Percentiles rank a stretch among this genome's conserved stretches.
These are phyloP conservation scores for Fusarium heterosporum DNA, from an alignment of 2,329 filamentous ascomycete species.

Conservation along the genomic window DNA sequence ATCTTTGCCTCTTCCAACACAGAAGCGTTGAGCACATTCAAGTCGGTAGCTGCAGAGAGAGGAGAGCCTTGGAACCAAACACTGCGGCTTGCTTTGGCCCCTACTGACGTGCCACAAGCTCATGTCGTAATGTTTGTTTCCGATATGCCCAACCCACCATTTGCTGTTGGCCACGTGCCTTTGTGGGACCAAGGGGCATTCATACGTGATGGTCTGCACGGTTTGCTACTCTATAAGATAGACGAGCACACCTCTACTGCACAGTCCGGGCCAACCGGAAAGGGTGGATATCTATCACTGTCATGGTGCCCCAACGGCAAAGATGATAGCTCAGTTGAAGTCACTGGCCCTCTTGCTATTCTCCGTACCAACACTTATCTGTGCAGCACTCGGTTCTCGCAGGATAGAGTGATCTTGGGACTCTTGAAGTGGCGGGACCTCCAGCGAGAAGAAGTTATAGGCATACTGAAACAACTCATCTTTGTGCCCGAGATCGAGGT, in stretches of 20 bases:
- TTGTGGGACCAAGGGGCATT: slow-evolving; percentile 95
- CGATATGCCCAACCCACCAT: slow-evolving; percentile 87
- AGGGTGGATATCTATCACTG: slow-evolving; percentile 86
- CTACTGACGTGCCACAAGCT: slow-evolving; percentile 81
- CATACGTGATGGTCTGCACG: slow-evolving; percentile 84
- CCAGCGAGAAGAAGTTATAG: slow-evolving; percentile 75
- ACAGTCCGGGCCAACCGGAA: slow-evolving; percentile 71
- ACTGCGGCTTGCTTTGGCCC: slow-evolving; percentile 80
- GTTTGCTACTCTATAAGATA: slow-evolving; percentile 85
- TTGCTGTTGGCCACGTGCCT: slow-evolving; percentile 92
- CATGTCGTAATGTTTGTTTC: slow-evolving; percentile 92
- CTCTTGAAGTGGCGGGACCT: slow-evolving; percentile 88
- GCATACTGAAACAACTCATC: slow-evolving; percentile 82
- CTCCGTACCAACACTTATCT: slow-evolving; percentile 85
- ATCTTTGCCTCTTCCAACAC: slow-evolving; percentile 89
- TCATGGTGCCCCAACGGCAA: slow-evolving; percentile 80
- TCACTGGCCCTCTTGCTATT: slow-evolving; percentile 83
- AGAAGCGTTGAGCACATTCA: slow-evolving; percentile 84
- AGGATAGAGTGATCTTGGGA: slow-evolving; percentile 87
- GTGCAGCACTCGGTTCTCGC: slow-evolving; percentile 94
- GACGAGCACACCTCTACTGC: slow-evolving; percentile 87
- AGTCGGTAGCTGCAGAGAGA: slow-evolving; percentile 82
- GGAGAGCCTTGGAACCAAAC: slow-evolving; percentile 91
- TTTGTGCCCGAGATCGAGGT: slow-evolving; percentile 98
- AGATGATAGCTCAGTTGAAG: slow-evolving; percentile 76